Evolutionary conservation across 192 early-diverging fungal genomes (phyloP).

Genomic region (Backusella australiensis): DNA sequence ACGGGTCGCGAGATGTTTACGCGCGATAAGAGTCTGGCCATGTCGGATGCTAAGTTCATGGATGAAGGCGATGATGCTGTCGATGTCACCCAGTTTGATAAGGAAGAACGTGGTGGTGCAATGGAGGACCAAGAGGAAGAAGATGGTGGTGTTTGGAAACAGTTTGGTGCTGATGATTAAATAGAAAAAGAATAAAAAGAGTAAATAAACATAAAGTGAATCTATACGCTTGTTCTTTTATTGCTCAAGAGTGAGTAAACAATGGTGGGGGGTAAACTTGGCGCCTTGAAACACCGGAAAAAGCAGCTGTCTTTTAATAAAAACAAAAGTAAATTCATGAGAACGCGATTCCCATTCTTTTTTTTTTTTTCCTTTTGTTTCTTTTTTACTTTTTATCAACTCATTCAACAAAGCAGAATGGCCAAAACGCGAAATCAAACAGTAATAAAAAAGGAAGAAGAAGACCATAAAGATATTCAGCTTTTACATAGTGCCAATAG

Average conservation of each 20-base stretch:
- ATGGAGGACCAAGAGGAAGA: constrained; percentile 64
- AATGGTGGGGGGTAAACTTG: too few relatives aligned
- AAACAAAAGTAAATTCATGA: too few relatives aligned
- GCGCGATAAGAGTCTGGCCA: constrained; percentile 80
- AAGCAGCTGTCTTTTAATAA: too few relatives aligned
- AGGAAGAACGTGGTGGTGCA: constrained; percentile 49
- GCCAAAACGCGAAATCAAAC: neutral
- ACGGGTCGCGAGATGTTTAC: constrained; percentile 81
- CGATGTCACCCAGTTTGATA: constrained; percentile 73
- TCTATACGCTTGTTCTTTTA: too few relatives aligned
- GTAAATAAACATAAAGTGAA: too few relatives aligned
- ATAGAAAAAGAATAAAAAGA: neutral
- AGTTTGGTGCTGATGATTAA: constrained; percentile 28
- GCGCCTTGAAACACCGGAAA: too few relatives aligned
- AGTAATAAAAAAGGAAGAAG: neutral
- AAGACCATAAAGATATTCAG: too few relatives aligned
- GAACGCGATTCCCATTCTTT: too few relatives aligned
- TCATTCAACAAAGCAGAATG: neutral
- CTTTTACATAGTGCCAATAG: too few relatives aligned
- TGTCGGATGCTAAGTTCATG: constrained; percentile 77
- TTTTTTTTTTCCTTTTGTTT: too few relatives aligned
- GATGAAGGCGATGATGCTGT: constrained; percentile 88
- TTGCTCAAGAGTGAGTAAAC: too few relatives aligned
- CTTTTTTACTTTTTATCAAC: too few relatives aligned
- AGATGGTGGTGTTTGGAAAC: constrained; percentile 53